A percentile compares a stretch with the other conserved stretches of the same genome.
phyloP scores from a whole-genome alignment of 768 basidiomycete genomes.

The Hortiboletus campestris region DNA sequence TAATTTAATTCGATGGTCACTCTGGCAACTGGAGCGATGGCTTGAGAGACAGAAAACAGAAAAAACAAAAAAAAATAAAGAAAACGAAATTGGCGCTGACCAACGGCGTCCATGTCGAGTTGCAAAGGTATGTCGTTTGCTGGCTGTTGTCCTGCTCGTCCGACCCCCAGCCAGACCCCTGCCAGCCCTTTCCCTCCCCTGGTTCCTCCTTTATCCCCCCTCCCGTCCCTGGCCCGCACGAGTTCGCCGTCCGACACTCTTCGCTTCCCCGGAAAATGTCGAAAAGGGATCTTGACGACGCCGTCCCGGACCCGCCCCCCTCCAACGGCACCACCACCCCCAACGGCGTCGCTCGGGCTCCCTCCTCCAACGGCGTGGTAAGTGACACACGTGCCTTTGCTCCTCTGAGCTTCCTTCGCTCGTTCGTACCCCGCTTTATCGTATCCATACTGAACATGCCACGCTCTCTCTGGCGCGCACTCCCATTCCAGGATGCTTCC shows the following conservation, averaged over 20 bases:
- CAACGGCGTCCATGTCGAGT: not conserved
- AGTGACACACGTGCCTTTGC: conserved; percentile 20
- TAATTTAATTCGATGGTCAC: conserved; percentile 3
- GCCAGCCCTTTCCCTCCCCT: conserved; percentile 58
- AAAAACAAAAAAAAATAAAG: no score
- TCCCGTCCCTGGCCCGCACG: conserved; percentile 63
- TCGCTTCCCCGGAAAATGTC: conserved; percentile 28
- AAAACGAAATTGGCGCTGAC: no score
- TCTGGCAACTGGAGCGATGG: conserved; percentile 15
- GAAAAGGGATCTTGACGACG: conserved; percentile 22
- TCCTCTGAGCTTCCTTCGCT: conserved; percentile 23
- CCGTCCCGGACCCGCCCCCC: not conserved
- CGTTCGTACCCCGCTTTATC: conserved; percentile 27
- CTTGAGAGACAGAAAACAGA: not conserved
- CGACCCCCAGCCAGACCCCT: conserved; percentile 33
- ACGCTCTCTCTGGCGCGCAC: conserved; percentile 26
- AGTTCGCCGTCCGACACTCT: conserved; percentile 50
- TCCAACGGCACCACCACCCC: conserved; percentile 1
- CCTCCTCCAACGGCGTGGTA: conserved; percentile 25
- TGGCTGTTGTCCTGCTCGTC: not conserved
- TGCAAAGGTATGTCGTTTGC: conserved; percentile 5
- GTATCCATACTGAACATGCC: conserved; percentile 31
- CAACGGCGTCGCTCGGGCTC: not conserved
- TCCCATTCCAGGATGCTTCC: conserved; percentile 33
- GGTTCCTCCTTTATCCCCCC: conserved; percentile 68